A percentile compares a stretch with the other conserved stretches of the same genome.
Conservation (phyloP, 2,329 filamentous ascomycete species). For the Colletotrichum sp. region DNA sequence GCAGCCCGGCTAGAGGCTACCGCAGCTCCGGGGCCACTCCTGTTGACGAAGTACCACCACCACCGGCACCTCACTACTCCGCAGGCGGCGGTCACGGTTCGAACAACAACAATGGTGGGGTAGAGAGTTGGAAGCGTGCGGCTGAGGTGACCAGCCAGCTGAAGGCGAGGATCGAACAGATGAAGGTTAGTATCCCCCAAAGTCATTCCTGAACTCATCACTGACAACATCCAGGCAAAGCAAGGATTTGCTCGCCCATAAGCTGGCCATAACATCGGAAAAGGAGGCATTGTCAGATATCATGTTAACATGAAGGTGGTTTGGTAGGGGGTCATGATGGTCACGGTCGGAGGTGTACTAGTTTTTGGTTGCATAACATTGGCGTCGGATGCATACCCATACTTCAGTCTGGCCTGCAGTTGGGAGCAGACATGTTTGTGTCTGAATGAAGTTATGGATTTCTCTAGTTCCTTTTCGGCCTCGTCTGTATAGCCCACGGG, state of each 20-base stretch:
- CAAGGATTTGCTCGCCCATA: conserved; percentile 49
- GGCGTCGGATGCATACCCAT: conserved; percentile 40
- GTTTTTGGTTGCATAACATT: conserved; percentile 32
- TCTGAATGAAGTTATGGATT: conserved; percentile 24
- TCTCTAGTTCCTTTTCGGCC: background rate
- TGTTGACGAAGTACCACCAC: conserved; percentile 13
- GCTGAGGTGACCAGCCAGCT: conserved; percentile 97
- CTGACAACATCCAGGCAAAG: conserved; percentile 42
- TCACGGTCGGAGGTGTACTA: conserved; percentile 4
- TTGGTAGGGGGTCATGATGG: background rate
- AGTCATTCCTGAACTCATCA: background rate
- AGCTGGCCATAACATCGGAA: background rate
- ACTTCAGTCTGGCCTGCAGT: conserved; percentile 21
- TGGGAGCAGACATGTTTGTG: conserved; percentile 39
- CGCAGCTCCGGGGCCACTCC: conserved; percentile 37
- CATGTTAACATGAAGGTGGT: conserved; percentile 14
- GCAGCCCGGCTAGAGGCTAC: conserved; percentile 63
- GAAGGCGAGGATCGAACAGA: conserved; percentile 97
- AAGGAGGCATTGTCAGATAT: background rate
- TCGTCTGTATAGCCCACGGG: conserved; percentile 10
- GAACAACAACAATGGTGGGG: conserved; percentile 52
- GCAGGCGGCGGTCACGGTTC: conserved; percentile 32
- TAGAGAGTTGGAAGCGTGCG: conserved; percentile 95
- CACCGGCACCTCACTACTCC: background rate
- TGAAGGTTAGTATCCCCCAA: conserved; percentile 70